Evolutionary conservation across 495 filamentous ascomycete species (phyloP), one percentile per base, ranked within the genome.

Genomic region (Xylaria grammica): DNA sequence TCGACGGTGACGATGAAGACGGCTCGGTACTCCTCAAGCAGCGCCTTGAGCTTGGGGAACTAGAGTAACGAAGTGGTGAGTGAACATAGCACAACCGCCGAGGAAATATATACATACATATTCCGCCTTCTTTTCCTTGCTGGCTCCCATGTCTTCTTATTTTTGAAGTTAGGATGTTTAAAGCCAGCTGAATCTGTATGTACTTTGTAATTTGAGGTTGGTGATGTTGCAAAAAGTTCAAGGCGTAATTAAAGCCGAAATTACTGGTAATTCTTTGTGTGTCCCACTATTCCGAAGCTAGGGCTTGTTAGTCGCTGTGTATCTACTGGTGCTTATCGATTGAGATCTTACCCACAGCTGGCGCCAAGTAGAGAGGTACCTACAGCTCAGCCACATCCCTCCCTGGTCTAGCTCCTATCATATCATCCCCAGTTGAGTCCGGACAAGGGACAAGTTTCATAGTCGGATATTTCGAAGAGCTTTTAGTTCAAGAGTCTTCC

Each of bases 111-210:
- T 20, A 67, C 70, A 20, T 62, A 72, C 70, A 88, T 99, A 99
- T 83, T 86, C 91, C 78, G 92, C 87, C 88, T 98, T 99, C 87
- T 88, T 93, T 72, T 80, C 87, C 63, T 90, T 87, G 83, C 90
- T 97, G 93, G 94, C 95, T 94, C 95, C 95, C 95, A 99, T 99
- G 84, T 93, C 93, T 96, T 91, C 92, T 95, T 96, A 83, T 79
- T 78, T 74, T 72, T 90, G 92, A 94, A 95, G 92, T 89, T 84
- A 94, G 92, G 92, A 88, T 95, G 76, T 95, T 96, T 96, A 94
- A 96, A 92, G 92, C 88, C 88, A 87, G 75, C 73, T 74, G 60
- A 65, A 70, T 68, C 66, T 72, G 66, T 74, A 57, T 55, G 50
- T 52, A 49, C 22, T 53, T 66, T 42, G 30, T 69, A 42, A 51